Base-by-base conservation (phyloP, 1,284 basidiomycete genomes). In the Heliocybe sulcata region DNA sequence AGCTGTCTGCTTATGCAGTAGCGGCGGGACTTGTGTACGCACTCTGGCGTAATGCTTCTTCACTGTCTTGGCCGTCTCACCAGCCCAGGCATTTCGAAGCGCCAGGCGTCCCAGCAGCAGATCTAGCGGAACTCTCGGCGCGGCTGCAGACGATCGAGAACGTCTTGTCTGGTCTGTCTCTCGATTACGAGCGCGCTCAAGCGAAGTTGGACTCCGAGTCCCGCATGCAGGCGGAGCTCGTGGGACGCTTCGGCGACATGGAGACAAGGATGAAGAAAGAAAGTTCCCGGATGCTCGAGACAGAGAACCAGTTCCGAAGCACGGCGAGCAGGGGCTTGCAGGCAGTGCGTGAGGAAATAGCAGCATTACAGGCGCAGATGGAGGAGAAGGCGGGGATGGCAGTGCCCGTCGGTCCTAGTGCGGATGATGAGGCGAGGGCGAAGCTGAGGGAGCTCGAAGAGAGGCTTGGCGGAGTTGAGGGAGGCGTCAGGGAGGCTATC, bases 401-500 rank as follows among this genome's bases (percentile, higher is more conserved):
- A 72, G 55, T 60, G 11, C 56, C 62, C 3, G 57, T 55, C 26
- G 57, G 63, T 6, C 60, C 63, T 20, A 60, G 60, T 19, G 74
- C 56, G 49, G 80, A 83, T 60, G 82, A 81, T 22, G 84, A 85
- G 59, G 80, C 84, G 1, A 70, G 80, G 11, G 71, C 67, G 47
- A 79, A 76, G 64, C 63, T 90, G 49, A 73, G 69, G 55, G 65
- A 72, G 0, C 65, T 91, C 31, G 85, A 89, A 61, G 79, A 85
- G 45, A 77, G 83, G 3, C 60, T 93, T 19, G 80, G 76, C 0
- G 66, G 68, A 35, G 75, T 91, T 6, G 89, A 92, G 65, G 77
- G 79, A n/a, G 81, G 79, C 6, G 78, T 89, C 53, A 82, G 83
- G 65, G 85, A 89, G 57, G 86, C 86, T 0, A 62, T 90, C 35